Percentiles rank a stretch among this genome's conserved stretches.
Conservation (phyloP, 352 stramenopile species). For the Sclerospora graminicola region DNA sequence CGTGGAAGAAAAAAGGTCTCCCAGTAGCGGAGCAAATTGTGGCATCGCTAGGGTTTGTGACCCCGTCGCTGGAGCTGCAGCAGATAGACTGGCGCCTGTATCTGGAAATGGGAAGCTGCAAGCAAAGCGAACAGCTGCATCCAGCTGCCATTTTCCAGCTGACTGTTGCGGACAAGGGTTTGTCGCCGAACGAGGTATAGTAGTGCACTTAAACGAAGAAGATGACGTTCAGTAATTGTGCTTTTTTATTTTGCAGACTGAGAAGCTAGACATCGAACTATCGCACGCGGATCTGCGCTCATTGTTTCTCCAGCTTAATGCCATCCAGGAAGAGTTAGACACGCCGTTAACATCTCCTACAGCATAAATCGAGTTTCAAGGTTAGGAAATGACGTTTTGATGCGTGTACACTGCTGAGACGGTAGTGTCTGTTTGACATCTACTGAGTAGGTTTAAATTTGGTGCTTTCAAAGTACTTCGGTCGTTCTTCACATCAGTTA, state of each 20-base stretch:
- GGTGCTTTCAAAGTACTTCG: too few species aligned
- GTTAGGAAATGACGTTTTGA: too few species aligned
- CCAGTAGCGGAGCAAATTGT: conserved; percentile 8
- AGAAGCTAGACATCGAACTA: conserved; percentile 48
- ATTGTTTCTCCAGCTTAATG: conserved; percentile 57
- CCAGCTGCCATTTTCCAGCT: conserved; percentile 50
- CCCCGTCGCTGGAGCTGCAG: conserved; percentile 19
- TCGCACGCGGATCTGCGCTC: conserved; percentile 38
- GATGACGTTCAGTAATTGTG: not conserved
- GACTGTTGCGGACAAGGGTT: conserved; percentile 12
- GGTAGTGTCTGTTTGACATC: too few species aligned
- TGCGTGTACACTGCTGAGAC: too few species aligned
- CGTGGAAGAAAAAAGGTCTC: conserved; percentile 50
- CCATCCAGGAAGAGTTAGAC: conserved; percentile 43
- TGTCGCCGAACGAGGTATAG: conserved; percentile 7
- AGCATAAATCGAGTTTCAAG: too few species aligned
- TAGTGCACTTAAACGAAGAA: too few species aligned
- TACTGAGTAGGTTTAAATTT: too few species aligned
- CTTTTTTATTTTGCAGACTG: conserved; percentile 15
- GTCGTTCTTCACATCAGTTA: too few species aligned
- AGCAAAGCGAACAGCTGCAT: conserved; percentile 26
- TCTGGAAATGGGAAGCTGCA: conserved; percentile 40
- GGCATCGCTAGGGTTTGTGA: not conserved
- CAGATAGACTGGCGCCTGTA: conserved; percentile 43
- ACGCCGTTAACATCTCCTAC: not conserved